Base-by-base conservation (phyloP, 2,329 filamentous ascomycete genomes). In the Dothiorella sarmentorum region DNA sequence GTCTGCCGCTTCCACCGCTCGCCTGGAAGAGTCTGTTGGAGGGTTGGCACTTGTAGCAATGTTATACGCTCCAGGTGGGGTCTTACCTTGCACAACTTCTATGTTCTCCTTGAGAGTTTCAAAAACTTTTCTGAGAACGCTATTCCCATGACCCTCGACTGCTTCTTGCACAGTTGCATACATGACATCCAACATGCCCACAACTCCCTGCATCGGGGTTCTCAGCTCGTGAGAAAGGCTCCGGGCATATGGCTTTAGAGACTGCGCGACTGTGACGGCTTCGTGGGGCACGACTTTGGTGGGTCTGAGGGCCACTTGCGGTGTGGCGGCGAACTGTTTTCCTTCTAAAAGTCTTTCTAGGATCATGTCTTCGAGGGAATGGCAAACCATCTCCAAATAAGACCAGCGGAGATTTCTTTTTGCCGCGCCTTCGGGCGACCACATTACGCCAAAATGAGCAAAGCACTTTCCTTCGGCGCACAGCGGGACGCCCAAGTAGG, bases 131-230 rank as follows among this genome's bases (percentile, higher is more conserved):
- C 80, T 78, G 4, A 82, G 73, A 52, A 75, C 75, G 5, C 79
- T 67, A 60, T 82, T 79, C 9, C 73, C 71, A 61, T 82, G 79
- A 35, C 76, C 78, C 61, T 83, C 80, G 7, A 85, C 80, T 17
- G 84, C 84, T 67, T 89, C 86, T 60, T 86, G 79, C 2, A 89
- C 84, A 2, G 85, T 88, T 3, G 86, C 84, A 71, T 89, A 85
- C 85, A 90, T 89, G 61, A 90, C 85, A 72, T 90, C 87, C 42
- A 90, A 74, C 86, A 89, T 89, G 6, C 87, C 87, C 13, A 90
- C 85, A 6, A 90, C 85, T 40, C 87, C 87, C 70, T 90, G 87
- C 86, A 90, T 89, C 1, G 87, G 87, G 3, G 87, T 90, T 61
- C 87, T 78, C 45, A 90, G 71, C 67, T 90, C 87, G 64, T 90